phyloP scores from a whole-genome alignment of 345 rosid species.

The Toxicodendron radicans region DNA sequence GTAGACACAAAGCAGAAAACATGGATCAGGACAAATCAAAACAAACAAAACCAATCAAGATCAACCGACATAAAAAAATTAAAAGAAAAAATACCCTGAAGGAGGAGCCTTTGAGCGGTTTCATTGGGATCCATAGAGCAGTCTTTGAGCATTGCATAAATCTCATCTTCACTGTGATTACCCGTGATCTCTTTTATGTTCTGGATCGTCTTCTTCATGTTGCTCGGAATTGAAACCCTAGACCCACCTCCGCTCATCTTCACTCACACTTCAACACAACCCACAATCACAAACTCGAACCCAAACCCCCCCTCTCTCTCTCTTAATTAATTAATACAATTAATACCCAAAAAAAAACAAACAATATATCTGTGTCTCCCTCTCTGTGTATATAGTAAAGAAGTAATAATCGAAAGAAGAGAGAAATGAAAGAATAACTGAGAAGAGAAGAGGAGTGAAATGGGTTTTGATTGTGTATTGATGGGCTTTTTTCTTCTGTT shows the following conservation, averaged over 20 bases:
- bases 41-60: slow-evolving; percentile 8
- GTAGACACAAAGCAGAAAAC: neutral
- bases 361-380: neutral
- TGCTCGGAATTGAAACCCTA: slow-evolving; percentile 72
- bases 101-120: slow-evolving; percentile 67
- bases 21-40: slow-evolving; percentile 24
- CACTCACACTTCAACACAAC: slow-evolving; percentile 20
- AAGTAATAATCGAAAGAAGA: slow-evolving; percentile 5
- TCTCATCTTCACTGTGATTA: slow-evolving; percentile 87
- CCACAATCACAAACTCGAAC: neutral
- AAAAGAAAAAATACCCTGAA: slow-evolving; percentile 46
- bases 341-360: neutral
- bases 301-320: slow-evolving; percentile 15
- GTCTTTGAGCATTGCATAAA: slow-evolving; percentile 86
- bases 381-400: neutral
- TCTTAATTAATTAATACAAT: slow-evolving; percentile 8
- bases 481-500: neutral
- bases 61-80: neutral
- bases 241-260: slow-evolving; percentile 76
- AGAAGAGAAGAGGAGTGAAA: neutral
- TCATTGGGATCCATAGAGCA: slow-evolving; percentile 96
- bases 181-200: slow-evolving; percentile 73
- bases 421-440: neutral
- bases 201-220: slow-evolving; percentile 66
- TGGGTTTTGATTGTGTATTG: slow-evolving; percentile 4